Conservation (phyloP, 257 asterid species). For the Cynanchum wilfordii region DNA sequence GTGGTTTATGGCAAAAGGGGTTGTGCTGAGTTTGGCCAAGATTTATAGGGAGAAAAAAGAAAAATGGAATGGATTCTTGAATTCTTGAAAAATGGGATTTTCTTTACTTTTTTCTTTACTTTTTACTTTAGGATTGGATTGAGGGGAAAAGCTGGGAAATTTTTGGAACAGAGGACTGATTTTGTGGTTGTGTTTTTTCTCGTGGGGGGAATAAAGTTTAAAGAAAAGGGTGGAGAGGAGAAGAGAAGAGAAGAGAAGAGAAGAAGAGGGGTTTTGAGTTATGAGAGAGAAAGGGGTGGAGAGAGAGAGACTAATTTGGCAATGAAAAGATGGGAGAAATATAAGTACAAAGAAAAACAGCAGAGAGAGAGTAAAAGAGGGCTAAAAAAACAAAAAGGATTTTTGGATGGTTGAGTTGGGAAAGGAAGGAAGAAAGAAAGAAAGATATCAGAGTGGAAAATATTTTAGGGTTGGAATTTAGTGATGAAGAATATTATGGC, state of each 20-base stretch:
- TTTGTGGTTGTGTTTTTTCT: constrained; percentile 3
- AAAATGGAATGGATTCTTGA: background rate
- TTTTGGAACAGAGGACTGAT: background rate
- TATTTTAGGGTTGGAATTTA: constrained; percentile 19
- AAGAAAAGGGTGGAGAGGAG: background rate
- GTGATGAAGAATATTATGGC: constrained; percentile 14
- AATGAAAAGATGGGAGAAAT: background rate
- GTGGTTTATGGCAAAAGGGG: background rate
- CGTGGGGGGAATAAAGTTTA: background rate
- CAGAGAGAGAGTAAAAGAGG: constrained; percentile 5
- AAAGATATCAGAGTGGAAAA: constrained; percentile 11
- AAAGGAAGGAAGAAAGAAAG: background rate
- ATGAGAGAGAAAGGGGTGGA: background rate
- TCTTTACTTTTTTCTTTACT: too few relatives aligned
- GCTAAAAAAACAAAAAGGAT: constrained; percentile 27
- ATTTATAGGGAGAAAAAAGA: constrained; percentile 10
- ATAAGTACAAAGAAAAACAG: constrained; percentile 13
- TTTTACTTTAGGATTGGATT: too few relatives aligned
- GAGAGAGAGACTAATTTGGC: background rate
- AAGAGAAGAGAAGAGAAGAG: background rate
- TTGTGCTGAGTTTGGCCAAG: background rate
- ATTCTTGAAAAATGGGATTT: constrained; percentile 3
- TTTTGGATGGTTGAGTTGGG: constrained; percentile 26
- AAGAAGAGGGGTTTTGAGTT: background rate
- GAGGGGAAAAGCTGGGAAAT: background rate